Conservation (phyloP, 148 eudicot genomes). For the Rhododendron molle region DNA sequence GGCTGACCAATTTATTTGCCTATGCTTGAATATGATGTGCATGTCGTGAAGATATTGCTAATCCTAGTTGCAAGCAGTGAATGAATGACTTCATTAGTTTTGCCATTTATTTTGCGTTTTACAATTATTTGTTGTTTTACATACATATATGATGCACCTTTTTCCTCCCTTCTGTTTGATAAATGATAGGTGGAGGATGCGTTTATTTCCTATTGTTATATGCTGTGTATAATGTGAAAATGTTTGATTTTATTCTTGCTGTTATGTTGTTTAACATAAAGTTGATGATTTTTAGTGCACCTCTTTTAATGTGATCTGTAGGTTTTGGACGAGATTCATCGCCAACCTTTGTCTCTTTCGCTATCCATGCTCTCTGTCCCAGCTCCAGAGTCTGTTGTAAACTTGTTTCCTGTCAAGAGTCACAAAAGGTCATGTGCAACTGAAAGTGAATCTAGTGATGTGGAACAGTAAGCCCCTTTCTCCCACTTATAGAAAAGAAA, state of each 20-base stretch:
- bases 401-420: constrained; percentile 60
- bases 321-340: constrained; percentile 87
- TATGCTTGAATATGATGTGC: neutral
- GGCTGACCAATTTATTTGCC: neutral
- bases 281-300: neutral
- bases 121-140: neutral
- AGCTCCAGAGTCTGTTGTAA: constrained; percentile 76
- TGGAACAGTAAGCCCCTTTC: constrained; percentile 59
- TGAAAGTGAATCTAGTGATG: constrained; percentile 43
- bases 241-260: neutral
- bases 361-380: constrained; percentile 59
- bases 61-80: neutral
- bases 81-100: neutral
- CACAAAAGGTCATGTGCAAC: constrained; percentile 33
- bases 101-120: neutral
- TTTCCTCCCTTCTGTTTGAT: neutral
- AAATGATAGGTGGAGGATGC: neutral
- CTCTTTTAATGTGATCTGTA: constrained; percentile 15
- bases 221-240: neutral
- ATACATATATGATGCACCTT: neutral
- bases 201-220: neutral
- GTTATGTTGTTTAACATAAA: neutral
- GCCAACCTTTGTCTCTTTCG: constrained; percentile 63
- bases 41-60: neutral
- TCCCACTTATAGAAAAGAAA: neutral